Conservation (phyloP, 179 eudicot species). For the Silene coronaria region DNA sequence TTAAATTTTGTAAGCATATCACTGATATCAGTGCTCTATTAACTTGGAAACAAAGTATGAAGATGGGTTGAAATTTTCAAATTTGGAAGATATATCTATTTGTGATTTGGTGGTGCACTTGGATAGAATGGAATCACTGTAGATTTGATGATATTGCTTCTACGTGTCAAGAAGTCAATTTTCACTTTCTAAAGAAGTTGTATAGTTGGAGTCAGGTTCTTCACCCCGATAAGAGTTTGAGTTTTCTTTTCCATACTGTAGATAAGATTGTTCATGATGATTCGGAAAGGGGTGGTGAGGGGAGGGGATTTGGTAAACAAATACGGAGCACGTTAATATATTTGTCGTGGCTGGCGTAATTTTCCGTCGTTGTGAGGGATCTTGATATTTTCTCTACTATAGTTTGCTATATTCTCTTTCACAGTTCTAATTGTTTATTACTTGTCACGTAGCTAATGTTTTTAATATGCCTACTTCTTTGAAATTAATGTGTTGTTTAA, state of each 20-base stretch:
- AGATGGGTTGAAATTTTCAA: background rate
- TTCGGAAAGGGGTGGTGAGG: background rate
- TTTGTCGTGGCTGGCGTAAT: background rate
- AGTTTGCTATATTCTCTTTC: background rate
- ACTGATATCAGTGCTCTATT: background rate
- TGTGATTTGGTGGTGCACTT: background rate
- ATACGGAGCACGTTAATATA: background rate
- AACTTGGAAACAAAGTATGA: background rate
- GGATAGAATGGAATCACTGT: background rate
- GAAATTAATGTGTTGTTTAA: conserved; percentile 14
- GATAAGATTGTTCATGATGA: background rate
- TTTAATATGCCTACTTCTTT: background rate
- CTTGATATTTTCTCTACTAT: background rate
- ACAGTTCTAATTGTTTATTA: background rate
- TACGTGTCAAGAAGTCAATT: background rate
- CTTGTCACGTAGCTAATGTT: background rate
- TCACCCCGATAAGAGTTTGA: background rate
- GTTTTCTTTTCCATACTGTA: background rate
- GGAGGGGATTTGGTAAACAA: background rate
- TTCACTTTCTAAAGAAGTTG: background rate
- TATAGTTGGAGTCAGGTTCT: background rate
- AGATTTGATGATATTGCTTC: background rate
- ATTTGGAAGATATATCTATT: background rate
- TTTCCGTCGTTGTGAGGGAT: background rate
- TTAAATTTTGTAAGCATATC: background rate